These are phyloP conservation scores for Tetradesmus lagerheimii DNA, from an alignment of 139 green algal species.

Conservation along the genomic window DNA sequence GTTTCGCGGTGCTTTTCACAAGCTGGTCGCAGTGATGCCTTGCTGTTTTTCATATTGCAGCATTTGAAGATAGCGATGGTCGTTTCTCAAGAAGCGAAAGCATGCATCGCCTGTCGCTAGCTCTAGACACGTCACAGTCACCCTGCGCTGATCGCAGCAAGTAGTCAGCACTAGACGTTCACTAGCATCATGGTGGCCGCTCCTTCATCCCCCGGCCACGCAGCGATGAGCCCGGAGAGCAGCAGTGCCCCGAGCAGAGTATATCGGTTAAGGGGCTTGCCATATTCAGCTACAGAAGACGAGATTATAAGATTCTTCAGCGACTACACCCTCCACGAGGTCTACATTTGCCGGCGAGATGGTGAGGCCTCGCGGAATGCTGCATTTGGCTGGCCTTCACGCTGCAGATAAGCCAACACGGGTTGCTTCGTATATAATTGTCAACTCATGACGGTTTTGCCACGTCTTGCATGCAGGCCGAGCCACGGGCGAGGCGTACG, in stretches of 20 bases:
- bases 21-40: no score
- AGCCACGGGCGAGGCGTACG: conserved; percentile 87
- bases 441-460: neutral
- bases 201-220: neutral
- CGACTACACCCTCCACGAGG: conserved; percentile 63
- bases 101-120: no score
- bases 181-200: neutral
- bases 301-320: conserved; percentile 79
- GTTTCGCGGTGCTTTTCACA: no score
- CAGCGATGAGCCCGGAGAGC: neutral
- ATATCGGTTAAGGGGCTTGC: conserved; percentile 78
- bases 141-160: no score
- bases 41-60: no score
- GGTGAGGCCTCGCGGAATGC: neutral
- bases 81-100: no score
- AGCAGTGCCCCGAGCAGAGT: neutral
- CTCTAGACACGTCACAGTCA: no score
- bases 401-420: neutral
- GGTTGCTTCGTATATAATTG: neutral
- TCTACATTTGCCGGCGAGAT: neutral
- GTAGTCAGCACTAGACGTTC: no score
- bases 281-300: conserved; percentile 75
- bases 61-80: no score
- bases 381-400: neutral
- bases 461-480: conserved; percentile 72